A percentile compares a stretch with the other conserved stretches of the same genome.
Conservation (phyloP, 2,329 filamentous ascomycete genomes). For the Emmonsiellopsis sp. region DNA sequence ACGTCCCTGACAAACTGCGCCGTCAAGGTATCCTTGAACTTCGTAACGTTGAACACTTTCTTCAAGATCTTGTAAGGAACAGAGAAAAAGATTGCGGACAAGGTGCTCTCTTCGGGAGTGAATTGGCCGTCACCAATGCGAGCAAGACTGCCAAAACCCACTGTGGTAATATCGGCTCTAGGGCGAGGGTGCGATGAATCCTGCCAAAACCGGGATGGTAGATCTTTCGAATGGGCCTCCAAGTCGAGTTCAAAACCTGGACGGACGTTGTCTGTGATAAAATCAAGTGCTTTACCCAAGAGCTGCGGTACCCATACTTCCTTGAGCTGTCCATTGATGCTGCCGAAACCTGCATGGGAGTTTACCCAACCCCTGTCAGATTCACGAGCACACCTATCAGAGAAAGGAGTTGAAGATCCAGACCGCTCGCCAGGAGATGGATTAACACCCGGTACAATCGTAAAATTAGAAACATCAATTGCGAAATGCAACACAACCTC, state of each 20-base stretch:
- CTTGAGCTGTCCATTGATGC: conserved; percentile 6
- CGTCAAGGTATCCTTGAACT: conserved; percentile 10
- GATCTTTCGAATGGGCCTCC: conserved; percentile 14
- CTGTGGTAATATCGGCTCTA: conserved; percentile 13
- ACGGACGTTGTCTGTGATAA: conserved; percentile 15
- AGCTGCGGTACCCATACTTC: conserved; percentile 10
- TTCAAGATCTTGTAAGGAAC: conserved; percentile 20
- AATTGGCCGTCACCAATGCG: conserved; percentile 11
- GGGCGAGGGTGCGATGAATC: conserved; percentile 4
- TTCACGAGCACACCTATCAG: neutral
- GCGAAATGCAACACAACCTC: conserved; percentile 23
- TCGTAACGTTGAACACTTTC: conserved; percentile 15
- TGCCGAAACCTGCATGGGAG: neutral
- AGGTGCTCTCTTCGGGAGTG: conserved; percentile 10
- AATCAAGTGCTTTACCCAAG: conserved; percentile 16
- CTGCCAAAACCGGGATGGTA: conserved; percentile 15
- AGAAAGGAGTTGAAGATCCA: neutral
- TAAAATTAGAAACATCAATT: conserved; percentile 14
- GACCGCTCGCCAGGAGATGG: neutral
- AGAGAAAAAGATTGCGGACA: conserved; percentile 21
- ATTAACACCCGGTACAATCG: conserved; percentile 9
- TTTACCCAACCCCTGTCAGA: conserved; percentile 2
- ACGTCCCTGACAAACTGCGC: conserved; percentile 13
- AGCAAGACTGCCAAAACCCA: conserved; percentile 17
- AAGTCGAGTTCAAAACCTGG: conserved; percentile 18